Evolutionary conservation across 1,139 yeast genomes (phyloP), one percentile per base, ranked within the genome.

Genomic region (Candida sanyaensis): DNA sequence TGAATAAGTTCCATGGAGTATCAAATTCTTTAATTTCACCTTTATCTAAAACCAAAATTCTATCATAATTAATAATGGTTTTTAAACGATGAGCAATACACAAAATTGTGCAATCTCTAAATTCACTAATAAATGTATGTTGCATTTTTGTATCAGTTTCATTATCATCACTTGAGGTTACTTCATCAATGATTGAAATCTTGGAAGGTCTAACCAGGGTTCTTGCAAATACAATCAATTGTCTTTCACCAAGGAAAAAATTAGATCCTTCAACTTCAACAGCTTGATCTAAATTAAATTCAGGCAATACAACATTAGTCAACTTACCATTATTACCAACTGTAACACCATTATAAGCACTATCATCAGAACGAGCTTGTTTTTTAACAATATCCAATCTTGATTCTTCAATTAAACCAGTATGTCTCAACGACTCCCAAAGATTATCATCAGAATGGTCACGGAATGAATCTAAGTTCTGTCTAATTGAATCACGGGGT

Each of bases 401-500:
- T 21, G 58, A 48, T 28, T 45, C 59, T 41, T 58, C 61, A 41
- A 66, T 58, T 38, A 70, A 59, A 0, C 71, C 72, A 5, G 72
- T 62, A 54, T 71, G 64, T 55, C 66, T 60, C 44, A 69, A 63
- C 1, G 72, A 61, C 51, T 65, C 68, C 73, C 75, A 67, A 45
- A 72, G 62, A 42, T 56, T 55, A 13, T 54, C 62, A 53, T 73
- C 77, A 3, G 63, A 43, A 49, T 63, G 60, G 50, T 68, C 63
- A 31, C 60, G 61, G 48, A 69, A 71, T 45, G 96, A 92, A 68
- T 91, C 97, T 61, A 91, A 72, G 60, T 91, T 91, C 37, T 85
- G 77, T 57, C 91, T 78, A 48, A 91, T 77, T 0, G 95, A 85
- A 46, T 97, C 97, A 10, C 87, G 77, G 66, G 91, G 91, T 59